Evolutionary conservation across 257 asterid genomes (phyloP).

Genomic region (Jacaranda mimosifolia): DNA sequence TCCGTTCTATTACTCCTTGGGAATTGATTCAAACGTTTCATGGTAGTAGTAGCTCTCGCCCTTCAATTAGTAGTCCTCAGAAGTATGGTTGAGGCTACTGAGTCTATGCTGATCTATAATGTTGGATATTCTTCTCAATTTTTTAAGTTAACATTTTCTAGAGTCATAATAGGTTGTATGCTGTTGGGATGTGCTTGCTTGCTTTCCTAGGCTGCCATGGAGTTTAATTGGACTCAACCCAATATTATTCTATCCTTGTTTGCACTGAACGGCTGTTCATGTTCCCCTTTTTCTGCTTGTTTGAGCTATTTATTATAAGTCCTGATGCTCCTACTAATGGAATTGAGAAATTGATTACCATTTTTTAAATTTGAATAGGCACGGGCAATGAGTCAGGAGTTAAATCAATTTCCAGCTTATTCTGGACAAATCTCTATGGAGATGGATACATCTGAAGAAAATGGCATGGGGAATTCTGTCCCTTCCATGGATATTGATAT

Average conservation of each 20-base stretch:
- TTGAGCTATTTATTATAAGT: neutral
- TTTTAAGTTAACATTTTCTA: neutral
- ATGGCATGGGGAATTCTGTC: conserved; percentile 38
- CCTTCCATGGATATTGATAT: conserved; percentile 47
- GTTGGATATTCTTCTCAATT: neutral
- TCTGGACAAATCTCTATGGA: conserved; percentile 44
- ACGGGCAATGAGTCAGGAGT: conserved; percentile 57
- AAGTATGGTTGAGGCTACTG: too few relatives aligned
- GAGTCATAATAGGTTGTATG: neutral
- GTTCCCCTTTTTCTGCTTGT: neutral
- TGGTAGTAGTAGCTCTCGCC: neutral
- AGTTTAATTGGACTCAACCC: neutral
- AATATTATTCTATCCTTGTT: neutral
- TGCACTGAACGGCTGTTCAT: neutral
- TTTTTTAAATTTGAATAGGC: conserved; percentile 53
- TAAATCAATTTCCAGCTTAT: conserved; percentile 47
- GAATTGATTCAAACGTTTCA: neutral
- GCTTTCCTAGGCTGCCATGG: too few relatives aligned
- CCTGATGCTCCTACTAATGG: neutral
- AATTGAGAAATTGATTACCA: conserved; percentile 1
- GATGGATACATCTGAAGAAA: conserved; percentile 47
- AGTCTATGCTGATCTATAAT: too few relatives aligned
- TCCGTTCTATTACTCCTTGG: neutral
- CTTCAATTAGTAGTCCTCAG: too few relatives aligned
- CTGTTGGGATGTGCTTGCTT: conserved; percentile 14